Percentiles rank a stretch among this genome's conserved stretches.
Conservation (phyloP, 2,329 filamentous ascomycete species). For the Penicillium sp. region DNA sequence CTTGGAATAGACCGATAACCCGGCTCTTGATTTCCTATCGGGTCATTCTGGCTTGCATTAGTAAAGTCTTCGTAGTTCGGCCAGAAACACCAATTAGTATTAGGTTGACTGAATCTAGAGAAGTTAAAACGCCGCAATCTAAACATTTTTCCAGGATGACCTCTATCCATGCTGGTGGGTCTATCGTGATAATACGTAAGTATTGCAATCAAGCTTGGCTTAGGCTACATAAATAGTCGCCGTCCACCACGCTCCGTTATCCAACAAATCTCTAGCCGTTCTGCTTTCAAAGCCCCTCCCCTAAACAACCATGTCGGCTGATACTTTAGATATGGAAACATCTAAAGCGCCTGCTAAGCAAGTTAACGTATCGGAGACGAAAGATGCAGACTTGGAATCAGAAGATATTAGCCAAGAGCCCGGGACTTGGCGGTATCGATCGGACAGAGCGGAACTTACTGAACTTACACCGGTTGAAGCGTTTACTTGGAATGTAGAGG, state of each 20-base stretch:
- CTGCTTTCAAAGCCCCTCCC: neutral
- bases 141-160: neutral
- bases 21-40: neutral
- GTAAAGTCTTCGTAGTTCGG: neutral
- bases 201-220: neutral
- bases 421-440: slow-evolving; percentile 6
- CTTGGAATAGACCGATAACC: neutral
- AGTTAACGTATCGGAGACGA: neutral
- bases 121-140: neutral
- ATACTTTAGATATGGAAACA: neutral
- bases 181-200: neutral
- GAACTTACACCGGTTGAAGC: slow-evolving; percentile 38
- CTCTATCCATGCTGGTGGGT: neutral
- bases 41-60: neutral
- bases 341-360: neutral
- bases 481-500: slow-evolving; percentile 40
- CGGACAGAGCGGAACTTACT: slow-evolving; percentile 20
- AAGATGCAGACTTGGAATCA: slow-evolving; percentile 7
- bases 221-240: neutral
- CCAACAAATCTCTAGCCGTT: neutral
- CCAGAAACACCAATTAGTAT: neutral
- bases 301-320: neutral
- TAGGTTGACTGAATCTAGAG: neutral
- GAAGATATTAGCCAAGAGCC: slow-evolving; percentile 4
- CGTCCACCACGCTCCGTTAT: neutral